phyloP scores from a whole-genome alignment of 768 basidiomycete genomes.

The Collybia sp. region DNA sequence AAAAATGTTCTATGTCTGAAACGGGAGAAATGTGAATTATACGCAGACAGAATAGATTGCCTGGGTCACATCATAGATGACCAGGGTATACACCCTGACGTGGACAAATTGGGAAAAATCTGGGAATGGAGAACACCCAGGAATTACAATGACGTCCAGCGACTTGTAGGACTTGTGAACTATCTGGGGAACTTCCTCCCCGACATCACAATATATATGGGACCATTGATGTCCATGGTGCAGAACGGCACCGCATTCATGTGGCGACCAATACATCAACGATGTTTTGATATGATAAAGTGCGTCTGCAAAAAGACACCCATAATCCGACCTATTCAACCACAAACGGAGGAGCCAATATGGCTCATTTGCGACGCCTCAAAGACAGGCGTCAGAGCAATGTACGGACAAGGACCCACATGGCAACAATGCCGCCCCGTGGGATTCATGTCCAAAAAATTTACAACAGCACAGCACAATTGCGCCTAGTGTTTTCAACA shows the following conservation, averaged over 20 bases:
- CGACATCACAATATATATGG: constrained; percentile 24
- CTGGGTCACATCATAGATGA: constrained; percentile 37
- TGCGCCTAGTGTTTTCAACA: constrained; percentile 22
- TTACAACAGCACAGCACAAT: constrained; percentile 20
- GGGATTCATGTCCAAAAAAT: constrained; percentile 22
- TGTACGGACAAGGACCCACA: constrained; percentile 21
- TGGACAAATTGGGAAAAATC: constrained; percentile 28
- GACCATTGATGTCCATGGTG: constrained; percentile 21
- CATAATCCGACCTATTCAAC: constrained; percentile 17
- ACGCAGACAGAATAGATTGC: constrained; percentile 23
- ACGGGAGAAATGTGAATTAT: constrained; percentile 26
- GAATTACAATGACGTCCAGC: constrained; percentile 27
- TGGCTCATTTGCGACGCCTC: constrained; percentile 23
- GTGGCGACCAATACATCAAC: constrained; percentile 19
- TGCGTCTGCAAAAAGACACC: constrained; percentile 13
- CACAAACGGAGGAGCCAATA: constrained; percentile 12
- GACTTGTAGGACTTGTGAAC: constrained; percentile 34
- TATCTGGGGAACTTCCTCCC: constrained; percentile 33
- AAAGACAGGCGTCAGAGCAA: constrained; percentile 16
- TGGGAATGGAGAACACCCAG: constrained; percentile 27
- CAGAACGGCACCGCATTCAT: constrained; percentile 20
- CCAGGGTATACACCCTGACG: constrained; percentile 28
- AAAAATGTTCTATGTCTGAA: constrained; percentile 25
- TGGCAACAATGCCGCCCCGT: constrained; percentile 19
- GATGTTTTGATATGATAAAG: constrained; percentile 18